A percentile compares a stretch with the other conserved stretches of the same genome.
phyloP scores from a whole-genome alignment of 2,329 filamentous ascomycete species.

The Aspergillus carbonarius region DNA sequence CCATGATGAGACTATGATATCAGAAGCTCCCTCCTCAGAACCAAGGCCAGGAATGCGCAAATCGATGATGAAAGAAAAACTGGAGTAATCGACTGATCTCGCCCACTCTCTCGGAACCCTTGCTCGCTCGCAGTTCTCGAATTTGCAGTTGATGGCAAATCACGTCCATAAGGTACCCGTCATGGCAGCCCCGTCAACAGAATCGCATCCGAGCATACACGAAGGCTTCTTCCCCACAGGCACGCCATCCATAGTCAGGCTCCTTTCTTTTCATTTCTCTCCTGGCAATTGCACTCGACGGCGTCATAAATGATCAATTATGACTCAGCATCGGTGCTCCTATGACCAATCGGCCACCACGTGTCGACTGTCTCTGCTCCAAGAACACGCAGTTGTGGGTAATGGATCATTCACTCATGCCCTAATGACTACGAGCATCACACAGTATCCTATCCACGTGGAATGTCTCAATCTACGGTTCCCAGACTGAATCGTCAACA shows the following conservation, averaged over 20 bases:
- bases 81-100: background rate
- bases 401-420: too few relatives aligned
- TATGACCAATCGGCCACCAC: background rate
- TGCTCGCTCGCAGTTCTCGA: background rate
- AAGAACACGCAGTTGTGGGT: too few relatives aligned
- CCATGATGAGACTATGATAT: conserved; percentile 16
- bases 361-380: background rate
- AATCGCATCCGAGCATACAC: background rate
- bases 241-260: background rate
- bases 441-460: background rate
- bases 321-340: background rate
- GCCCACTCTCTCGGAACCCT: background rate
- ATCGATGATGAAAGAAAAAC: background rate
- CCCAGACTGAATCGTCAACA: background rate
- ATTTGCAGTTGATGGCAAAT: background rate
- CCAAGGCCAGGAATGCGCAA: background rate
- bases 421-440: too few relatives aligned
- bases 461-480: background rate
- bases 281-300: background rate
- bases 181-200: background rate
- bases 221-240: background rate
- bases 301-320: background rate
- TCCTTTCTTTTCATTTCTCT: background rate
- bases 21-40: conserved; percentile 2
- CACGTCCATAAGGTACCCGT: background rate